phyloP scores from a whole-genome alignment of 2,329 filamentous ascomycete species.

The Truncatella angustata region DNA sequence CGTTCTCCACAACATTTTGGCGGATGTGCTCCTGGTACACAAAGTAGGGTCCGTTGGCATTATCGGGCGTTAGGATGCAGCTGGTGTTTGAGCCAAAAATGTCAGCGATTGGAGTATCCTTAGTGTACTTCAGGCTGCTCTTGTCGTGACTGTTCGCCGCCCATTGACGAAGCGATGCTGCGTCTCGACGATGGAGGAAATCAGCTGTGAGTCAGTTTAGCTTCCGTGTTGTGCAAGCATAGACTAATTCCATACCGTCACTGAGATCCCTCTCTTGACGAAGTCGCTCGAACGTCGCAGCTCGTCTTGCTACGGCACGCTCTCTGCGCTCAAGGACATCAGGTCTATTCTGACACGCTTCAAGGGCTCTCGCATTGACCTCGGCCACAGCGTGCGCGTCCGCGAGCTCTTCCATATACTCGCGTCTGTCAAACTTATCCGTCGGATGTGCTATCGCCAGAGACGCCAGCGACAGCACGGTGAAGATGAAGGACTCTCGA shows the following conservation, averaged over 20 bases:
- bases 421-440: constrained; percentile 24
- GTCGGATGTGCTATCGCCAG: constrained; percentile 25
- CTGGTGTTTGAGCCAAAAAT: constrained; percentile 41
- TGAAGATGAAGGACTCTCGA: not conserved
- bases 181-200: constrained; percentile 30
- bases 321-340: constrained; percentile 36
- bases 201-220: not conserved
- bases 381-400: constrained; percentile 26
- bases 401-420: constrained; percentile 22
- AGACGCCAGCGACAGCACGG: constrained; percentile 17
- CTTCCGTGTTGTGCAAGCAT: not conserved
- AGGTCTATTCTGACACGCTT: constrained; percentile 35
- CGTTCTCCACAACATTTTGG: constrained; percentile 35
- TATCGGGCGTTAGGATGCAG: constrained; percentile 39
- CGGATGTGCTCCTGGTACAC: constrained; percentile 41
- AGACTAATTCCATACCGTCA: constrained; percentile 22
- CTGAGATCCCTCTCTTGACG: constrained; percentile 30
- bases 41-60: constrained; percentile 44
- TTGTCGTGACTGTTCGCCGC: constrained; percentile 36
- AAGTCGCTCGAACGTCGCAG: constrained; percentile 34
- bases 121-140: constrained; percentile 30
- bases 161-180: constrained; percentile 35
- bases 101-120: constrained; percentile 25
- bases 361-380: constrained; percentile 30
- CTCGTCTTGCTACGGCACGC: constrained; percentile 36